Conservation (phyloP, 805 yeast species). For the Jamesozyma hellenica region DNA sequence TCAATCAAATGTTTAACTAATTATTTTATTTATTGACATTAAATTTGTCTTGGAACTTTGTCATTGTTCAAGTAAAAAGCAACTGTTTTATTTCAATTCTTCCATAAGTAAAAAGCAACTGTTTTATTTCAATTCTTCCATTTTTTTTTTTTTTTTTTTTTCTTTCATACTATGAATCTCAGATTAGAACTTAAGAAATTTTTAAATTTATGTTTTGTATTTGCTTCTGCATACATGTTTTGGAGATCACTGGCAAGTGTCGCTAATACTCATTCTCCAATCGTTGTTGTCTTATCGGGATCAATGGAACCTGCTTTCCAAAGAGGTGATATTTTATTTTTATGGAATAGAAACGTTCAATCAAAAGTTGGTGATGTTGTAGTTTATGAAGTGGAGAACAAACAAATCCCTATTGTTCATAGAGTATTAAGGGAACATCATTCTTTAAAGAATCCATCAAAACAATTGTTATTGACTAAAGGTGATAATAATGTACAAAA, state of each 20-base stretch:
- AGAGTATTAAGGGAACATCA: constrained; percentile 80
- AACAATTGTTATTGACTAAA: constrained; percentile 76
- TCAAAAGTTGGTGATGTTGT: constrained; percentile 85
- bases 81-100: no score
- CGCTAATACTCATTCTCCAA: constrained; percentile 80
- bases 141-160: no score
- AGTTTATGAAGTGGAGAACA: constrained; percentile 73
- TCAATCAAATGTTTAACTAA: no score
- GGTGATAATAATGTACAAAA: constrained; percentile 94
- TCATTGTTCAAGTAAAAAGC: no score
- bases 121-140: no score
- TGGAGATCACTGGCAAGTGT: constrained; percentile 77
- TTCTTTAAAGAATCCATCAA: constrained; percentile 25
- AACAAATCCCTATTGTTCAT: constrained; percentile 92
- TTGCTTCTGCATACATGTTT: constrained; percentile 81
- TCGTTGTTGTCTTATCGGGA: constrained; percentile 93
- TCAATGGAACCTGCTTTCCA: constrained; percentile 99
- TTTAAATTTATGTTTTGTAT: constrained; percentile 64
- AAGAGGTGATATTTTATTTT: constrained; percentile 85
- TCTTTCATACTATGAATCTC: constrained; percentile 38
- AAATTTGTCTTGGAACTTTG: no score
- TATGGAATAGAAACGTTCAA: constrained; percentile 71
- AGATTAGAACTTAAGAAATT: constrained; percentile 55
- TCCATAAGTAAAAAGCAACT: no score
- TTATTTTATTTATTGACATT: no score